phyloP scores from a whole-genome alignment of 2,329 filamentous ascomycete genomes.

The Raffaelea arxii region DNA sequence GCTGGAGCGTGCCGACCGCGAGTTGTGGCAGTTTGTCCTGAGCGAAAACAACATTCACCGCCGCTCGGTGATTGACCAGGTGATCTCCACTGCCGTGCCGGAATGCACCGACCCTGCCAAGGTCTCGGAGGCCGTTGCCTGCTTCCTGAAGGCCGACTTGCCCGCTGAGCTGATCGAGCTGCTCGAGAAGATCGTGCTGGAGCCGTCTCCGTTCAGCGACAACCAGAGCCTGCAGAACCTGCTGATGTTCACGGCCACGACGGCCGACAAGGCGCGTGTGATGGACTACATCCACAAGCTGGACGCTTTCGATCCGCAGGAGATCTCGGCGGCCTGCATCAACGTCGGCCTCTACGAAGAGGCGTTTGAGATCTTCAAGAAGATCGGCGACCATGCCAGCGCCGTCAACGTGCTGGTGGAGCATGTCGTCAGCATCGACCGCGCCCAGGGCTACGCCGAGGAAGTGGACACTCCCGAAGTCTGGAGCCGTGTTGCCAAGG shows the following conservation, averaged over 20 bases:
- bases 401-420: conserved; percentile 91
- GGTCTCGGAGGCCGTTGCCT: conserved; percentile 87
- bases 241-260: conserved; percentile 90
- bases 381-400: conserved; percentile 78
- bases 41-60: conserved; percentile 94
- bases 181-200: conserved; percentile 97
- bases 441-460: conserved; percentile 90
- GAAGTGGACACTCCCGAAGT: conserved; percentile 89
- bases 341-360: conserved; percentile 93
- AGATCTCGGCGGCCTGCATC: conserved; percentile 88
- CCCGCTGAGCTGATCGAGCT: conserved; percentile 93
- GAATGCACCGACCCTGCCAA: conserved; percentile 89
- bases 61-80: conserved; percentile 88
- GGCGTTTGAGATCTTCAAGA: conserved; percentile 98
- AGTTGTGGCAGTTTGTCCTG: conserved; percentile 91
- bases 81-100: conserved; percentile 88
- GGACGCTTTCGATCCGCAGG: conserved; percentile 79
- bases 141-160: conserved; percentile 84
- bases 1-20: conserved; percentile 76
- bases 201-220: conserved; percentile 97
- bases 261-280: conserved; percentile 88
- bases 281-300: conserved; percentile 95
- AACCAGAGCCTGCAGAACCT: conserved; percentile 95
- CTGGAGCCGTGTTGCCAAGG: conserved; percentile 97
- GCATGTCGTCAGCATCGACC: conserved; percentile 94